Evolutionary conservation across 2,329 filamentous ascomycete species (phyloP), one percentile per base, ranked within the genome.

Genomic region (Rutstroemia sp.): DNA sequence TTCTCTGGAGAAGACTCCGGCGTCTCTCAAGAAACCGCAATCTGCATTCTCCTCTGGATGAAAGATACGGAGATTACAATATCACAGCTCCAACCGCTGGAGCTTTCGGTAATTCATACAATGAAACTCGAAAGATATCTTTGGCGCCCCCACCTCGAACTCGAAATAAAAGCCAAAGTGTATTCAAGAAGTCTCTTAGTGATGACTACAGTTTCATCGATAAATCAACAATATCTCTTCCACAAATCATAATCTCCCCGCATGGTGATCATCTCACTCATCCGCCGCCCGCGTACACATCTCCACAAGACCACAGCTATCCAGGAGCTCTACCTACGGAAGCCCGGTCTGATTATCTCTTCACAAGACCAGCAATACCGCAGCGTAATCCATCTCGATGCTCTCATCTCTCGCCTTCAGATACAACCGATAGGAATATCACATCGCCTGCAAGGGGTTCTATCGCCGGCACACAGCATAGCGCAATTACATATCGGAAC

Each of bases 71-170:
- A 10, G 53, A 47, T 14, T 9, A 27, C n/a, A 56, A 56, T 8
- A 56, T 51, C n/a, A 56, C 53, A 14, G 48, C 47, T n/a, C 53
- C 48, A 6, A 51, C 38, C 25, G 46, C 39, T 38, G 46, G 53
- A 19, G 47, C 48, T 41, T 56, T 44, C 6, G 27, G 53, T 16
- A 51, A 38, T 17, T 25, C 47, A 37, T 3, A 46, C 3, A 37
- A 17, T 8, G 14, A 39, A 45, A 37, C 21, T 8, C n/a, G 47
- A 10, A 51, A 39, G 14, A 56, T 56, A 25, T 27, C 48, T 8
- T 19, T 42, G 39, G 48, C 41, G 17, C 37, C 53, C 25, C 53
- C 27, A 9, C 53, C 39, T 3, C 25, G 16, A 30, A 19, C 19
- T 25, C 14, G 23, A 47, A 23, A 30, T 17, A 47, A 30, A 8